These are phyloP conservation scores for Geum urbanum DNA, from an alignment of 306 rosid genomes.

Conservation along the genomic window DNA sequence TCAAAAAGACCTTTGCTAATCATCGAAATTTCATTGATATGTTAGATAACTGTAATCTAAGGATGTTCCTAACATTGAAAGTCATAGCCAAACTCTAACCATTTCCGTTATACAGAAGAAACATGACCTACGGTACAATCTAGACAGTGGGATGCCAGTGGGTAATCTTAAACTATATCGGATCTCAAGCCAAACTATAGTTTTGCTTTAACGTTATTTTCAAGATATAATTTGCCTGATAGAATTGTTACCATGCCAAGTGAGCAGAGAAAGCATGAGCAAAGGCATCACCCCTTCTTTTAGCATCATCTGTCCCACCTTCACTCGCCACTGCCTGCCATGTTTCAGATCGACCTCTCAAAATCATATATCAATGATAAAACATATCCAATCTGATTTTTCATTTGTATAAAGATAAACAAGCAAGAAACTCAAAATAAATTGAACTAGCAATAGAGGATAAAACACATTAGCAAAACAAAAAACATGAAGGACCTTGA, in stretches of 20 bases:
- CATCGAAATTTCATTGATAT: not conserved
- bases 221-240: slow-evolving; percentile 11
- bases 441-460: slow-evolving; percentile 21
- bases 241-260: slow-evolving; percentile 61
- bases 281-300: slow-evolving; percentile 96
- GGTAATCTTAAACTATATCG: not conserved
- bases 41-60: not conserved
- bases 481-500: slow-evolving; percentile 16
- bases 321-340: slow-evolving; percentile 98
- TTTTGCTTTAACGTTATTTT: not conserved
- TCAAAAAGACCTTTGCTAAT: not conserved
- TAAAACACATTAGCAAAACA: slow-evolving; percentile 12
- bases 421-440: not conserved
- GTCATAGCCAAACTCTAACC: not conserved
- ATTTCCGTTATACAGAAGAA: not conserved
- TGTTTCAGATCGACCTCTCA: slow-evolving; percentile 24
- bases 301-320: slow-evolving; percentile 97
- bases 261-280: slow-evolving; percentile 96
- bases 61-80: not conserved
- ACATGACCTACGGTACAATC: not conserved
- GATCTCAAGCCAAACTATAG: not conserved
- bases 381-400: not conserved
- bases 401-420: not conserved
- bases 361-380: slow-evolving; percentile 16
- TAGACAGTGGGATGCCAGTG: not conserved